Evolutionary conservation across 768 basidiomycete species (phyloP), one percentile per base, ranked within the genome.

Genomic region (Tricholomella constricta): DNA sequence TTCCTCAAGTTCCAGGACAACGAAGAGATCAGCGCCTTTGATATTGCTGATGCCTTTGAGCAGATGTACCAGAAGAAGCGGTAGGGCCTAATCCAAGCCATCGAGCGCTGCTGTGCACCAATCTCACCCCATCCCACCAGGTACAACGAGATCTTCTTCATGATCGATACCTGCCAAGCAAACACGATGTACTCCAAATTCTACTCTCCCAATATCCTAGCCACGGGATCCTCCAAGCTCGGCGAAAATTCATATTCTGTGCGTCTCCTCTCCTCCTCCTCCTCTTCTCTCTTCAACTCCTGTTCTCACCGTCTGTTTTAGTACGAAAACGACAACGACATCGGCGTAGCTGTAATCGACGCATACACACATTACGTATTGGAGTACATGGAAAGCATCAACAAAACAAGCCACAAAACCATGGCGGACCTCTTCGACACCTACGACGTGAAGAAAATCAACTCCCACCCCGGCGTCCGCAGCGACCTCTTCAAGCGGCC

Each of bases 1-100:
- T 99, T 98, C 68, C 83, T 99, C 65, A 98, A 99, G 69, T 98
- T 99, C 69, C 97, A 99, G 66, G 97, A 99, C 66, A 94, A 91
- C 67, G 97, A 98, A 69, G 97, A 99, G 68, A 93, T 98, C 62
- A 93, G 90, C 53, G 94, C 96, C 0, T 93, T 90, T 52, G 97
- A 98, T 66, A 83, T 98, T n/a, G 96, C 96, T 0, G 96, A 98
- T 66, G 95, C 97, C 2, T 90, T 98, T 55, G 94, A 94, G 69
- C 95, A 98, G 71, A 99, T 99, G 96, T 94, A 88, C 78, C 90
- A 95, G 68, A 98, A 43, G 42, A 43, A 43, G 15, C 42, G 42
- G 42, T 43, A 27, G 2, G 15, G 38, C 20, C 20, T 4, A 2
- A 11, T 40, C 7, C 10, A 11, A 22, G 7, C 3, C 38, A 40